These are phyloP conservation scores for Mycogone perniciosa DNA, from an alignment of 2,329 filamentous ascomycete species.

Conservation along the genomic window DNA sequence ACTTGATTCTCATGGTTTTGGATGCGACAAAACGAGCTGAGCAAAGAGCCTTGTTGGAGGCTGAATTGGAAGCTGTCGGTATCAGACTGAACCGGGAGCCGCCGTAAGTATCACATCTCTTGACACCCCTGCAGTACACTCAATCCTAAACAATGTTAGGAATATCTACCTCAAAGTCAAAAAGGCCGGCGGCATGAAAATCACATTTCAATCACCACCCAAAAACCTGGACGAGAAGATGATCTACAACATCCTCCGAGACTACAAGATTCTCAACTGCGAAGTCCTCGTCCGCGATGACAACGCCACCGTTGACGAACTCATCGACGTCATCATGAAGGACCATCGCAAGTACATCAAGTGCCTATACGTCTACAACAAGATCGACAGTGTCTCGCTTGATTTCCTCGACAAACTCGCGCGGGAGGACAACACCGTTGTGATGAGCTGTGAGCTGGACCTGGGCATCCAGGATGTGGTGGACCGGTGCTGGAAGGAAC, in stretches of 20 bases:
- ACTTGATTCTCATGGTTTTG: conserved; percentile 92
- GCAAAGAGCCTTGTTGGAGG: conserved; percentile 82
- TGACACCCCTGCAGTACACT: not conserved
- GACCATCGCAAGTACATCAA: conserved; percentile 96
- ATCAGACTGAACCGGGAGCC: conserved; percentile 89
- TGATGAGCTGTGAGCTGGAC: conserved; percentile 97
- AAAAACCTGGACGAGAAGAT: conserved; percentile 96
- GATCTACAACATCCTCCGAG: conserved; percentile 92
- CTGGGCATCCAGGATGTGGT: conserved; percentile 90
- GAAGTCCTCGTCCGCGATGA: conserved; percentile 95
- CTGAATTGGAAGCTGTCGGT: conserved; percentile 88
- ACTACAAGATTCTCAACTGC: conserved; percentile 98
- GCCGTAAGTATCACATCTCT: conserved; percentile 53
- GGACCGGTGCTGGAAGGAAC: conserved; percentile 89
- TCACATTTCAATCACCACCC: conserved; percentile 84
- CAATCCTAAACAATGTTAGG: conserved; percentile 35
- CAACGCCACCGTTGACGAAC: conserved; percentile 90
- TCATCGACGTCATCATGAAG: conserved; percentile 99
- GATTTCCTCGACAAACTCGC: conserved; percentile 91
- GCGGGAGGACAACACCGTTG: conserved; percentile 85
- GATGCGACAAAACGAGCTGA: conserved; percentile 96
- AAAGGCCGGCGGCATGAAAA: conserved; percentile 97
- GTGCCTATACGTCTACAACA: conserved; percentile 98
- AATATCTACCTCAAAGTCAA: conserved; percentile 98
- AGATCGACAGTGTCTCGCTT: conserved; percentile 90